Conservation (phyloP, 108 stramenopile genomes). For the Bacterosira constricta region DNA sequence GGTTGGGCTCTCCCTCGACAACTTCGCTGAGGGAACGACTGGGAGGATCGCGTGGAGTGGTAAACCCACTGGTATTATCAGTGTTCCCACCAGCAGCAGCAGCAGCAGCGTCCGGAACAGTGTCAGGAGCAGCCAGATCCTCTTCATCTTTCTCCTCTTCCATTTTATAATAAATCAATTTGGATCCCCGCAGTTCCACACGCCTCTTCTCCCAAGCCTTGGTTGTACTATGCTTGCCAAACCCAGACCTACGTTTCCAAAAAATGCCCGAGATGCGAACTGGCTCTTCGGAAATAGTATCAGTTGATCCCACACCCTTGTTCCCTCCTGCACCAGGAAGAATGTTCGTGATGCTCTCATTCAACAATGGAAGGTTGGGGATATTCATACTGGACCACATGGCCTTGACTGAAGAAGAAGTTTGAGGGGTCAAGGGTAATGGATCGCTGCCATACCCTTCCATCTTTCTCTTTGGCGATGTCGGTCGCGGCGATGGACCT, state of each 20-base stretch:
- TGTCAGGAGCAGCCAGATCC: no score
- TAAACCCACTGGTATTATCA: background rate
- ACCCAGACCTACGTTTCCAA: slow-evolving; percentile 48
- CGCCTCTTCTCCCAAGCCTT: slow-evolving; percentile 45
- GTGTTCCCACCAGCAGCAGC: background rate
- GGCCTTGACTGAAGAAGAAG: background rate
- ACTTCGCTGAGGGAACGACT: background rate
- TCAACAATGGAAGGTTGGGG: slow-evolving; percentile 9
- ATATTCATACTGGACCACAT: slow-evolving; percentile 15
- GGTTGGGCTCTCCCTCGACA: background rate
- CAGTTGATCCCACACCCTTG: background rate
- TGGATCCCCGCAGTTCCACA: slow-evolving; percentile 38
- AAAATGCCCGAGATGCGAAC: slow-evolving; percentile 28
- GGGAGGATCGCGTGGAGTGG: background rate
- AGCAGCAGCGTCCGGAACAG: background rate
- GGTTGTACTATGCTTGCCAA: slow-evolving; percentile 30
- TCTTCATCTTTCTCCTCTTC: slow-evolving; percentile 31
- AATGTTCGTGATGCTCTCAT: slow-evolving; percentile 5
- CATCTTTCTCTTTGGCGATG: slow-evolving; percentile 32
- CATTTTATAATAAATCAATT: slow-evolving; percentile 39
- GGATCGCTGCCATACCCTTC: slow-evolving; percentile 43
- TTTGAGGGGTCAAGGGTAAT: background rate
- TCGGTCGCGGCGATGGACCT: background rate
- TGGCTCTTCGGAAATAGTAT: slow-evolving; percentile 11
- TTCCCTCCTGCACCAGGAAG: background rate